Conservation (phyloP, 345 rosid genomes). For the Eucalyptus dawsonii region DNA sequence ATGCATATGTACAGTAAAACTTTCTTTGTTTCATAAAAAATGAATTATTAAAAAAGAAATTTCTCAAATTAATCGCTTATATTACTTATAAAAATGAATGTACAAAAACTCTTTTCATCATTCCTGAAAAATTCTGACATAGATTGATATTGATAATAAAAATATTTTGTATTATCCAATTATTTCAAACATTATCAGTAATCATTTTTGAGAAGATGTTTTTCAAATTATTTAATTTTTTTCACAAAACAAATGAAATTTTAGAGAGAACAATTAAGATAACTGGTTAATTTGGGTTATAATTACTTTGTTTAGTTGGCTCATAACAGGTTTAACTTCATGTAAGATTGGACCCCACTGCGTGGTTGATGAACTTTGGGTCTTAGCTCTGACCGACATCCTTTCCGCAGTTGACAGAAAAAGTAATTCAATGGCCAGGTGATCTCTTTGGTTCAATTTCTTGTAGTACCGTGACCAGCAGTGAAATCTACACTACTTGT, state of each 20-base stretch:
- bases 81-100: too few species aligned
- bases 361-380: not conserved
- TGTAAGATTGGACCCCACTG: not conserved
- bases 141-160: too few species aligned
- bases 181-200: too few species aligned
- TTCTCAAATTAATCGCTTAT: accelerated
- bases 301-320: not conserved
- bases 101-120: accelerated
- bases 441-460: not conserved
- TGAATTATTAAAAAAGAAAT: accelerated
- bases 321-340: not conserved
- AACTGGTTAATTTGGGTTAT: too few species aligned
- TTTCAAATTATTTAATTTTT: too few species aligned
- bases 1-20: accelerated
- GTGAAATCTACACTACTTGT: not conserved
- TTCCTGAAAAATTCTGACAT: accelerated
- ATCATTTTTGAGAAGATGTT: too few species aligned
- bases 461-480: not conserved
- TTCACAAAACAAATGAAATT: too few species aligned
- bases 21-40: too few species aligned
- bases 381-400: not conserved
- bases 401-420: not conserved
- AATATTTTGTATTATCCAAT: too few species aligned
- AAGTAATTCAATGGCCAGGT: not conserved
- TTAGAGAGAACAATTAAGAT: too few species aligned